Conservation (phyloP, 1,284 basidiomycete genomes). For the Malassezia cuniculi region DNA sequence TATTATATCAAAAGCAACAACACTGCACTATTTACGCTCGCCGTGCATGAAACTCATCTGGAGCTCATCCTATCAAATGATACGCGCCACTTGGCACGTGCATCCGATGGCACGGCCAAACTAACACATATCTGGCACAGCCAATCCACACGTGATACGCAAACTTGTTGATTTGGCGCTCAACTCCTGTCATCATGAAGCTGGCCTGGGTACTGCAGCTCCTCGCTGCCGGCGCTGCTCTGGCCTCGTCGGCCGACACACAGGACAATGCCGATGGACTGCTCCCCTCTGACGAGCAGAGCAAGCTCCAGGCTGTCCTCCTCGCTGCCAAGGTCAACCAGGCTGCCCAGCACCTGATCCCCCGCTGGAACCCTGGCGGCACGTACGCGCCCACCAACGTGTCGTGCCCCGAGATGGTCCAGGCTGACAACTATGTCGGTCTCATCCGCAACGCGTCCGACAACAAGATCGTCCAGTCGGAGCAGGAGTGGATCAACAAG, state of each 20-base stretch:
- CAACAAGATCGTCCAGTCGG: slow-evolving; percentile 19
- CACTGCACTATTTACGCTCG: slow-evolving; percentile 9
- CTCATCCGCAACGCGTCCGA: slow-evolving; percentile 25
- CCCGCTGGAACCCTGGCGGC: slow-evolving; percentile 22
- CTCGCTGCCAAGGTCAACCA: slow-evolving; percentile 10
- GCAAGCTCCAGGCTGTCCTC: slow-evolving; percentile 1
- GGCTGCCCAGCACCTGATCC: slow-evolving; percentile 12
- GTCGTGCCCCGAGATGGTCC: slow-evolving; percentile 24
- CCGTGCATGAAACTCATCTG: not conserved
- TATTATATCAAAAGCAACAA: slow-evolving; percentile 12
- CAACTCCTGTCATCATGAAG: no score
- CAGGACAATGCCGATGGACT: slow-evolving; percentile 1
- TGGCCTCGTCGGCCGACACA: no score
- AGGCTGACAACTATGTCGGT: slow-evolving; percentile 17
- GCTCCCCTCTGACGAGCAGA: not conserved
- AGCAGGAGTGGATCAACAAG: slow-evolving; percentile 24
- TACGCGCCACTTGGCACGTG: slow-evolving; percentile 10
- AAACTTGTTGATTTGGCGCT: no score
- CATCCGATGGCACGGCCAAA: no score
- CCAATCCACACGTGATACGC: no score
- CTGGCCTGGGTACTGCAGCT: no score
- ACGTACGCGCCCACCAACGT: slow-evolving; percentile 26
- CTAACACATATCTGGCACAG: no score
- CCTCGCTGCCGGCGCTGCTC: no score
- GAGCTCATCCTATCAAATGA: slow-evolving; percentile 5